These are phyloP conservation scores for Plasmodium cynomolgi DNA, from an alignment of 169 alveolate genomes.

Conservation along the genomic window DNA sequence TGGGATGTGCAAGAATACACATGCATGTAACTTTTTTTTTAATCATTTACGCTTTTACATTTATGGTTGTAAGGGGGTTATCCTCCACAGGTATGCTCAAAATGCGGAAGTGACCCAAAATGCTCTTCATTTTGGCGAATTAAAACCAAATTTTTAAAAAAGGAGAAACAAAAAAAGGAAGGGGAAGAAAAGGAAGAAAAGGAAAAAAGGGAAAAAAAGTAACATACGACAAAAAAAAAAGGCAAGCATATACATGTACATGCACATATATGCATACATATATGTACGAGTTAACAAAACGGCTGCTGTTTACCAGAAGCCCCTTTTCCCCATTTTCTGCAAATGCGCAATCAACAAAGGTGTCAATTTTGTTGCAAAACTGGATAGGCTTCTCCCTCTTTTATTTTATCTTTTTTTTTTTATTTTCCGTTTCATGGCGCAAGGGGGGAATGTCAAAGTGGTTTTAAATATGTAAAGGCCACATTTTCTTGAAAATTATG, in stretches of 20 bases:
- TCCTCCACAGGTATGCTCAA: slow-evolving; percentile 34
- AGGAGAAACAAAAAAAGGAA: not conserved
- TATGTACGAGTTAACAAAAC: not conserved
- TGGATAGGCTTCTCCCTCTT: not conserved
- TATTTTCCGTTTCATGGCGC: not conserved
- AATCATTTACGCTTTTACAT: slow-evolving; percentile 17
- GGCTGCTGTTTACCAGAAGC: not conserved
- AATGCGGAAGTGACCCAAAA: slow-evolving; percentile 38
- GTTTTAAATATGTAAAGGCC: not conserved
- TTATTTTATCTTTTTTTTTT: not conserved
- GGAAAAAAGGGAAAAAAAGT: not conserved
- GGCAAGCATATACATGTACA: not conserved
- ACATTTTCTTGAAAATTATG: not conserved
- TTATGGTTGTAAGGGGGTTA: slow-evolving; percentile 43
- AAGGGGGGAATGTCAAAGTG: not conserved
- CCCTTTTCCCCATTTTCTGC: not conserved
- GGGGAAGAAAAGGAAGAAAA: too few relatives aligned
- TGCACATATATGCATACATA: not conserved
- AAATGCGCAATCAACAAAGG: not conserved
- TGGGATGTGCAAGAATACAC: not conserved
- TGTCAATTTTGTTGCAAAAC: not conserved
- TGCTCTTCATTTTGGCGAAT: slow-evolving; percentile 25
- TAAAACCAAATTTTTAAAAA: not conserved
- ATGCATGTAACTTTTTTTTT: not conserved
- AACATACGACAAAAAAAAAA: not conserved